Evolutionary conservation across 441 rosid species (phyloP).

Genomic region (Pelargonium australe): DNA sequence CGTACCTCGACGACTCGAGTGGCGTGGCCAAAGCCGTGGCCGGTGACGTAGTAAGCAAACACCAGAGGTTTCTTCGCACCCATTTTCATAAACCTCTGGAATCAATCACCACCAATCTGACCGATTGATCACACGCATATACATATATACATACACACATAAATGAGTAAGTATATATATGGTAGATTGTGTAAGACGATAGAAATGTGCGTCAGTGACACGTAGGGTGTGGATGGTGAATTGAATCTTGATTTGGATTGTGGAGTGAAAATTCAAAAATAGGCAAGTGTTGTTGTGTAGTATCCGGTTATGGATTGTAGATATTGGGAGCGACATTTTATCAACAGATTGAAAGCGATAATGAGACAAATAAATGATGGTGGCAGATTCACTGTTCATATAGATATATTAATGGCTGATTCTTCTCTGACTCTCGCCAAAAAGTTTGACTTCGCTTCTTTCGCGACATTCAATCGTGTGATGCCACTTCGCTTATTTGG

Average conservation of each 20-base stretch:
- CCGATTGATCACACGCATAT: not conserved
- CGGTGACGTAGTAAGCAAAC: constrained; percentile 94
- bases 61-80: constrained; percentile 48
- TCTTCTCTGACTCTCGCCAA: too few relatives aligned
- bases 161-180: not conserved
- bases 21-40: constrained; percentile 98
- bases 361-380: too few relatives aligned
- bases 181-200: not conserved
- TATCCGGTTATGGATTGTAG: too few relatives aligned
- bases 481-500: too few relatives aligned
- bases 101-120: not conserved
- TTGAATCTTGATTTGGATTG: not conserved
- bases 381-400: too few relatives aligned
- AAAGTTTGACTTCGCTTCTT: too few relatives aligned
- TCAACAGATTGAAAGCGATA: too few relatives aligned
- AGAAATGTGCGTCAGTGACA: not conserved
- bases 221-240: not conserved
- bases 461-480: too few relatives aligned
- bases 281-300: too few relatives aligned
- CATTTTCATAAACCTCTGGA: not conserved
- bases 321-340: too few relatives aligned
- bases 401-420: too few relatives aligned
- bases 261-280: not conserved
- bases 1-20: constrained; percentile 95
- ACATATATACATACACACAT: not conserved